A percentile compares a stretch with the other conserved stretches of the same genome.
These are phyloP conservation scores for Cercophora newfieldiana DNA, from an alignment of 495 filamentous ascomycete species.

Conservation along the genomic window DNA sequence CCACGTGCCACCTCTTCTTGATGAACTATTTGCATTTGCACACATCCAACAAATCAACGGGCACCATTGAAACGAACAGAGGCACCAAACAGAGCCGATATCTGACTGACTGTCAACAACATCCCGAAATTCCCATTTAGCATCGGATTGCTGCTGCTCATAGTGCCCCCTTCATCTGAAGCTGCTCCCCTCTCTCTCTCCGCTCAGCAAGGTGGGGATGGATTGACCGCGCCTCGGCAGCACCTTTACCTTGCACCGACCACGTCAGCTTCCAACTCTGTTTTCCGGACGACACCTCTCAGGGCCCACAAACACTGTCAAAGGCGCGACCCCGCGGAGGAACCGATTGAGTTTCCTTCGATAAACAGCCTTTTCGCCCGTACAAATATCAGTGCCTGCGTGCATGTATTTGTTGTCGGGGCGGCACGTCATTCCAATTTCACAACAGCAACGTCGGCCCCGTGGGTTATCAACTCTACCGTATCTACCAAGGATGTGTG, in stretches of 20 bases:
- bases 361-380: background rate
- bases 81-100: background rate
- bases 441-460: too few species aligned
- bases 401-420: too few species aligned
- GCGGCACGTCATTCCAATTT: too few species aligned
- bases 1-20: background rate
- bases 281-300: background rate
- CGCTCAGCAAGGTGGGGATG: background rate
- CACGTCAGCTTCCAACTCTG: background rate
- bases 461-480: too few species aligned
- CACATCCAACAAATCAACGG: background rate
- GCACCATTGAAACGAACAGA: background rate
- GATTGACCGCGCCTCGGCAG: conserved; percentile 2
- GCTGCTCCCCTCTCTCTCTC: background rate
- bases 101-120: background rate
- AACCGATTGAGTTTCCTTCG: background rate
- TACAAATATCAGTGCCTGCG: too few species aligned
- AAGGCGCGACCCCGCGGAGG: background rate
- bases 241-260: background rate
- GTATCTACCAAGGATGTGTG: too few species aligned
- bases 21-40: background rate
- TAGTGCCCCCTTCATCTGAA: conserved; percentile 1
- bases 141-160: background rate
- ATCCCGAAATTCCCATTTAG: background rate
- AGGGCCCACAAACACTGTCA: background rate